Percentiles rank a stretch among this genome's conserved stretches.
These are phyloP conservation scores for Termitomyces sp. DNA, from an alignment of 1,284 basidiomycete genomes.

Conservation along the genomic window DNA sequence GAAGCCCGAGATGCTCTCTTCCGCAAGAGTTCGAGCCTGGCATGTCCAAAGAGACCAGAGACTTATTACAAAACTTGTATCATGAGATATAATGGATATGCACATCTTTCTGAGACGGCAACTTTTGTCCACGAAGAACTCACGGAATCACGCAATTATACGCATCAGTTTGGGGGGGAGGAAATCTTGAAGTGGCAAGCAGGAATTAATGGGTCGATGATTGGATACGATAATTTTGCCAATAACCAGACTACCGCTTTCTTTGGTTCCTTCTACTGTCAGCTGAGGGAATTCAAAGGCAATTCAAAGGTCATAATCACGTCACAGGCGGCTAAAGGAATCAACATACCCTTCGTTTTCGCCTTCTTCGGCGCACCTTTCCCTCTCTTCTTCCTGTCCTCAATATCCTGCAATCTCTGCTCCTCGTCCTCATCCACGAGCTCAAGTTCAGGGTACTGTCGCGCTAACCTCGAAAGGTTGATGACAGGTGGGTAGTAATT, in stretches of 20 bases:
- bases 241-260: constrained; percentile 29
- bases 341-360: constrained; percentile 54
- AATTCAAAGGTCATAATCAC: constrained; percentile 4
- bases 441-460: constrained; percentile 50
- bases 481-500: constrained; percentile 68
- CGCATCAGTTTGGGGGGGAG: no score
- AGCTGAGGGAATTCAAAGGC: constrained; percentile 23
- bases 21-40: no score
- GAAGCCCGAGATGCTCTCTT: not conserved
- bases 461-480: constrained; percentile 47
- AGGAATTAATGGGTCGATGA: not conserved
- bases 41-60: no score
- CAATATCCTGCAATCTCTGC: constrained; percentile 62
- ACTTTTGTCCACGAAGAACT: no score
- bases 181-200: not conserved
- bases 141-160: not conserved
- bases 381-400: constrained; percentile 64
- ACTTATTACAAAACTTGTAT: not conserved
- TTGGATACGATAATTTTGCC: not conserved
- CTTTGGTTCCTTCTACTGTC: constrained; percentile 41
- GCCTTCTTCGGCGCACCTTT: constrained; percentile 80
- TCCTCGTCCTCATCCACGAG: constrained; percentile 61
- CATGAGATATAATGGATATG: not conserved
- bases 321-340: not conserved
- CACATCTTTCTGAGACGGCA: not conserved